Conservation (phyloP, 1,139 yeast species). For the Fermentozyma sake region DNA sequence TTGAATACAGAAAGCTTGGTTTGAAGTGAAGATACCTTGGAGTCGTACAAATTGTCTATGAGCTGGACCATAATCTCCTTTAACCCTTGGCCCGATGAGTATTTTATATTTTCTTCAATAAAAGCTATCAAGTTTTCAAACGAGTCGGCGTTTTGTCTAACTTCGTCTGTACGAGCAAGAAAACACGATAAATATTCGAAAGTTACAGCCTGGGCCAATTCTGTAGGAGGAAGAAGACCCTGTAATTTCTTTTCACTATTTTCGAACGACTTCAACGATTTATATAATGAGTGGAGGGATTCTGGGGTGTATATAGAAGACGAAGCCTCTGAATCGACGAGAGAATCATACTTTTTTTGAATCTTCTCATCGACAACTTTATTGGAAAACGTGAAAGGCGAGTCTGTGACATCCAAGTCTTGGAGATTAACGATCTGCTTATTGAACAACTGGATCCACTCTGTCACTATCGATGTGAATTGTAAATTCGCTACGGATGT, state of each 20-base stretch:
- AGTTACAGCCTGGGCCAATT: conserved; percentile 11
- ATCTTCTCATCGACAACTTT: conserved; percentile 2
- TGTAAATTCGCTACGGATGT: conserved; percentile 18
- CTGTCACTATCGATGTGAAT: conserved; percentile 24
- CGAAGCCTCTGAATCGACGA: too few relatives aligned
- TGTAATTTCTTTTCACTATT: conserved; percentile 13
- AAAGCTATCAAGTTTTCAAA: conserved; percentile 14
- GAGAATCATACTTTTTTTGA: conserved; percentile 1
- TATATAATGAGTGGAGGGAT: conserved; percentile 13
- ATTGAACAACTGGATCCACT: conserved; percentile 31
- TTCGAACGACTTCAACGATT: conserved; percentile 14
- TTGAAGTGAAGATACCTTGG: conserved; percentile 7
- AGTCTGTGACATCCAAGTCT: conserved; percentile 8
- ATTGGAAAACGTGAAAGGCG: conserved; percentile 3
- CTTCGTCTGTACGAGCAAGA: conserved; percentile 12
- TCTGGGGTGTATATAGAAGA: conserved; percentile 5
- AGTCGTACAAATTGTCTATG: conserved; percentile 10
- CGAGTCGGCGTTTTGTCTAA: conserved; percentile 6
- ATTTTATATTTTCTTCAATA: conserved; percentile 12
- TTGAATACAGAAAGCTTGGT: conserved; percentile 3
- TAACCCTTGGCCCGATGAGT: conserved; percentile 18
- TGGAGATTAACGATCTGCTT: conserved; percentile 15
- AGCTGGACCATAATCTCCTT: conserved; percentile 13
- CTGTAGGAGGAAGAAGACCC: conserved; percentile 13
- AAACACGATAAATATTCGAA: conserved; percentile 20